Conservation (phyloP, 2,329 filamentous ascomycete species). For the Phaeosphaeria sp. region DNA sequence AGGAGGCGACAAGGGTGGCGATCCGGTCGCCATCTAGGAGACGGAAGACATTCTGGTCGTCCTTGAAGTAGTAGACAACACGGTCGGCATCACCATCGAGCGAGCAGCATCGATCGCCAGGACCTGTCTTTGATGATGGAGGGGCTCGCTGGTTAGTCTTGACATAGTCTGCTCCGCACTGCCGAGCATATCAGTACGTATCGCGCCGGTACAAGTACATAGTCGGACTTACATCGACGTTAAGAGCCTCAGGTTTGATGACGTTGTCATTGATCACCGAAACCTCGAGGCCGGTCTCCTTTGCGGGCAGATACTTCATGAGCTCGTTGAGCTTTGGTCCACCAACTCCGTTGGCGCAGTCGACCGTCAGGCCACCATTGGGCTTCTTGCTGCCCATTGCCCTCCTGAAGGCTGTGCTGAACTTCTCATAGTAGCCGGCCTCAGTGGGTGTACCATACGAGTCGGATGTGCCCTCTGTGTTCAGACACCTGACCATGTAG, state of each 20-base stretch:
- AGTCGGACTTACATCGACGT: conserved; percentile 73
- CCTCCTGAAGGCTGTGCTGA: conserved; percentile 80
- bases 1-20: conserved; percentile 89
- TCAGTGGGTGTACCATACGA: conserved; percentile 90
- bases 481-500: conserved; percentile 92
- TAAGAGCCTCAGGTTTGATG: conserved; percentile 85
- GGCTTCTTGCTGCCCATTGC: conserved; percentile 77
- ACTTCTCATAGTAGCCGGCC: conserved; percentile 93
- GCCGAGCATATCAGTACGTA: conserved; percentile 15
- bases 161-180: conserved; percentile 96
- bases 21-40: conserved; percentile 97
- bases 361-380: conserved; percentile 78
- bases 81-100: conserved; percentile 96
- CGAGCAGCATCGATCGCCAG: conserved; percentile 82
- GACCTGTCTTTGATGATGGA: conserved; percentile 76
- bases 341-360: conserved; percentile 96
- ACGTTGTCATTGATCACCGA: conserved; percentile 93
- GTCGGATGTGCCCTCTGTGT: conserved; percentile 85
- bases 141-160: conserved; percentile 96
- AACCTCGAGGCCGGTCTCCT: conserved; percentile 74
- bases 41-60: conserved; percentile 81
- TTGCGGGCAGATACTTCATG: conserved; percentile 78
- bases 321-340: conserved; percentile 88
- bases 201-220: neutral
- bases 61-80: conserved; percentile 92